These are phyloP conservation scores for Lactifluus echinatus DNA, from an alignment of 768 basidiomycete genomes.

Conservation along the genomic window DNA sequence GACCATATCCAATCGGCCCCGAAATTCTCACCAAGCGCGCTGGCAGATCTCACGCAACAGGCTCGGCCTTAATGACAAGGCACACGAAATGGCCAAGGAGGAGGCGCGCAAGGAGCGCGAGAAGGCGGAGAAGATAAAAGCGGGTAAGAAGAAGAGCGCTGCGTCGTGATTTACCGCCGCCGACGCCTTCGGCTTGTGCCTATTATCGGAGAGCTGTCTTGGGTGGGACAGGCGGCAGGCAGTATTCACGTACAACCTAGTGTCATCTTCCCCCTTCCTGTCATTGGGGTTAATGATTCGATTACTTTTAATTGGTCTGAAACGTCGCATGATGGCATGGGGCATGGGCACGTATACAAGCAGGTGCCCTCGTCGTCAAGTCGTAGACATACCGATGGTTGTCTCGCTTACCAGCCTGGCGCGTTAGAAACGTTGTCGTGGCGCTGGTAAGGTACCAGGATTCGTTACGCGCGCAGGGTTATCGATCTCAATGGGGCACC, in stretches of 20 bases:
- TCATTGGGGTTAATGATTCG: background rate
- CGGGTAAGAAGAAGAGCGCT: conserved; percentile 30
- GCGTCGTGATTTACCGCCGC: background rate
- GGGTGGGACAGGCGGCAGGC: background rate
- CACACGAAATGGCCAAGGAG: conserved; percentile 71
- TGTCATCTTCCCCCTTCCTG: background rate
- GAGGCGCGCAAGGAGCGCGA: conserved; percentile 49
- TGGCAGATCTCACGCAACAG: conserved; percentile 83
- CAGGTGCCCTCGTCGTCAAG: background rate
- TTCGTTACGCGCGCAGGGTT: background rate
- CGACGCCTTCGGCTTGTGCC: background rate
- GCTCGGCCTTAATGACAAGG: conserved; percentile 80
- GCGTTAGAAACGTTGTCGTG: background rate
- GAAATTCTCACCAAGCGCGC: background rate
- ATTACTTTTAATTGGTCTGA: no score
- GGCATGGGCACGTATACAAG: no score
- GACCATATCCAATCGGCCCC: background rate
- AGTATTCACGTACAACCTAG: background rate
- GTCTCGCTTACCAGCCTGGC: background rate
- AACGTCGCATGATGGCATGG: background rate
- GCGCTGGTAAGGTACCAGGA: background rate
- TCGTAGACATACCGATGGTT: background rate
- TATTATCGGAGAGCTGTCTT: background rate
- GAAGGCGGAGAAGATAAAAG: conserved; percentile 45
- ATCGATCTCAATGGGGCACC: background rate